These are phyloP conservation scores for Calonectria pseudoreteaudii DNA, from an alignment of 2,329 filamentous ascomycete genomes.

Conservation along the genomic window DNA sequence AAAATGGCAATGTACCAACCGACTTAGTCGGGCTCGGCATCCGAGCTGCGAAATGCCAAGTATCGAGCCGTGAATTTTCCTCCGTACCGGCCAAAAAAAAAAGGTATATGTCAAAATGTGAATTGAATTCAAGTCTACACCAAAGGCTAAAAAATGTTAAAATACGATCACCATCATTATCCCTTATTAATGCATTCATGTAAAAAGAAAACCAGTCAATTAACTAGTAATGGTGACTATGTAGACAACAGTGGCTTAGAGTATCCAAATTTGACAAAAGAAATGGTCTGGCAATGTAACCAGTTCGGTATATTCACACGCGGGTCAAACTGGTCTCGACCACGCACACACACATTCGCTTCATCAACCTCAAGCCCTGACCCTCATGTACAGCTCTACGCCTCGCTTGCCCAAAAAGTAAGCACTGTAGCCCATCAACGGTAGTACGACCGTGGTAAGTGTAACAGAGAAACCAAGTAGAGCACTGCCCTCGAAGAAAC, in stretches of 20 bases:
- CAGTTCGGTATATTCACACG: neutral
- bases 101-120: neutral
- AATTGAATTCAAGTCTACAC: neutral
- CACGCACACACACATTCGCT: neutral
- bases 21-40: neutral
- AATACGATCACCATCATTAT: neutral
- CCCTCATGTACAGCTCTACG: constrained; percentile 12
- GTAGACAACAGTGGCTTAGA: constrained; percentile 2
- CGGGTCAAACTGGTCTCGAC: neutral
- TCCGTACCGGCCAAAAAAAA: neutral
- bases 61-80: neutral
- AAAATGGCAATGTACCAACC: neutral
- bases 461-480: constrained; percentile 11
- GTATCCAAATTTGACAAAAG: neutral
- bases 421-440: constrained; percentile 16
- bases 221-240: neutral
- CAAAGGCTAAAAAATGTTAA: neutral
- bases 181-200: neutral
- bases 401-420: constrained; percentile 20
- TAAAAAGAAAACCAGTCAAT: neutral
- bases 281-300: neutral
- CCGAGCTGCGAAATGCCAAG: no score
- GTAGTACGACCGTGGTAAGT: constrained; percentile 9
- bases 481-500: constrained; percentile 19
- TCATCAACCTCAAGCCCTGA: constrained; percentile 3